These are phyloP conservation scores for Deinandra increscens DNA, from an alignment of 129 eudicot species.

Conservation along the genomic window DNA sequence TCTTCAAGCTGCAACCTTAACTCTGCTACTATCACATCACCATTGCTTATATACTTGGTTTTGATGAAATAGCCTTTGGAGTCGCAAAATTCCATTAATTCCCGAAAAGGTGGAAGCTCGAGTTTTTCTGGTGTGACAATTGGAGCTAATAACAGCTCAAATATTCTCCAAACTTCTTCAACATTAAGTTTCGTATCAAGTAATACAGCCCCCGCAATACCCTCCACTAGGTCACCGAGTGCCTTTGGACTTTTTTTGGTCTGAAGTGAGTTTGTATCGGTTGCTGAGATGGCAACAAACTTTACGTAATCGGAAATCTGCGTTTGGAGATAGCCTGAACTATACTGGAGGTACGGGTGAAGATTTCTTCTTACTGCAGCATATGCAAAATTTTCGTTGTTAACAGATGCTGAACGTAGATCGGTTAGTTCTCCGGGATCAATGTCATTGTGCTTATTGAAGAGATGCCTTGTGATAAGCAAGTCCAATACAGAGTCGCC, in stretches of 20 bases:
- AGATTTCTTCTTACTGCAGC: slow-evolving; percentile 73
- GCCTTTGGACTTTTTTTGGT: slow-evolving; percentile 76
- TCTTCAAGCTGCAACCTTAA: slow-evolving; percentile 72
- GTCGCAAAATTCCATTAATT: slow-evolving; percentile 73
- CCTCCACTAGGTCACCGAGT: slow-evolving; percentile 89
- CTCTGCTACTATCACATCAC: slow-evolving; percentile 46
- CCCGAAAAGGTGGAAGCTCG: slow-evolving; percentile 85
- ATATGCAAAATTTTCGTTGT: slow-evolving; percentile 81
- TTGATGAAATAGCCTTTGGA: slow-evolving; percentile 75
- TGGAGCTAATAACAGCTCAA: slow-evolving; percentile 74
- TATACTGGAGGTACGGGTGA: slow-evolving; percentile 68
- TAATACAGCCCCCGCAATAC: slow-evolving; percentile 85
- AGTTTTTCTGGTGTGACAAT: slow-evolving; percentile 92
- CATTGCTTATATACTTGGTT: slow-evolving; percentile 37
- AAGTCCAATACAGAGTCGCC: slow-evolving; percentile 92
- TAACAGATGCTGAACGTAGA: slow-evolving; percentile 90
- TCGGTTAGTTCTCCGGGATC: slow-evolving; percentile 93
- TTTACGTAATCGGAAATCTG: slow-evolving; percentile 54
- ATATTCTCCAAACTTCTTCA: slow-evolving; percentile 79
- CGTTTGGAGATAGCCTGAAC: slow-evolving; percentile 47
- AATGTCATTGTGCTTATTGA: slow-evolving; percentile 57
- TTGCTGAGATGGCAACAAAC: slow-evolving; percentile 48
- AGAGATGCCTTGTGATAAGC: slow-evolving; percentile 72
- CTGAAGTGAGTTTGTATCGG: slow-evolving; percentile 40
- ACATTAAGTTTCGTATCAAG: slow-evolving; percentile 70